Percentiles rank a stretch among this genome's conserved stretches.
These are phyloP conservation scores for Cylindrotheca fusiformis DNA, from an alignment of 108 stramenopile genomes.

Conservation along the genomic window DNA sequence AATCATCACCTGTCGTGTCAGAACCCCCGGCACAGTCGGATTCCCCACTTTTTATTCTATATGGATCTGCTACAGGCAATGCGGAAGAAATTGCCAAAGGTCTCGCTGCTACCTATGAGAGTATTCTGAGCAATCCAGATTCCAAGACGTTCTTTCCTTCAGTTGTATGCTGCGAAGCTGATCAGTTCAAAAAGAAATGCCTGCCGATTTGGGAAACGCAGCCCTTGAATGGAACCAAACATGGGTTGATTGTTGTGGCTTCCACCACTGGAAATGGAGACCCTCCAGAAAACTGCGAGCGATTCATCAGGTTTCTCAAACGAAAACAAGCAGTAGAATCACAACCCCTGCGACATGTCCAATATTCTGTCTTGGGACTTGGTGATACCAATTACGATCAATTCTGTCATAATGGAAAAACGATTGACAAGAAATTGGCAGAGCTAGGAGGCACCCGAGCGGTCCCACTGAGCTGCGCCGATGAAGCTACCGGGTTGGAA, in stretches of 20 bases:
- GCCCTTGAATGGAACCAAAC: constrained; percentile 32
- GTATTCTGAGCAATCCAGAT: constrained; percentile 31
- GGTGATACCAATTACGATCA: constrained; percentile 91
- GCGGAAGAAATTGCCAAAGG: constrained; percentile 81
- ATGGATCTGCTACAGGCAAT: constrained; percentile 79
- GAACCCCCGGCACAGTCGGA: constrained; percentile 19
- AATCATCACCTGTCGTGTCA: constrained; percentile 3
- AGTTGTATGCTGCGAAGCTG: constrained; percentile 59
- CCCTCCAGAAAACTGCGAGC: constrained; percentile 80
- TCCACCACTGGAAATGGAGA: constrained; percentile 93
- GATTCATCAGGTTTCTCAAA: constrained; percentile 71
- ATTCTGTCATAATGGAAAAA: constrained; percentile 74
- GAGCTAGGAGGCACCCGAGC: constrained; percentile 71
- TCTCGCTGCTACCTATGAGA: constrained; percentile 53
- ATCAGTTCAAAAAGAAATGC: constrained; percentile 67
- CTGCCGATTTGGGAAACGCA: constrained; percentile 41
- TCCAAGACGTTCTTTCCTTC: constrained; percentile 45
- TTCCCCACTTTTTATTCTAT: constrained; percentile 67
- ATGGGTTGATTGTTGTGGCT: constrained; percentile 66
- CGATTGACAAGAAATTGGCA: constrained; percentile 52
- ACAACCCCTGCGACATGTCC: constrained; percentile 45
- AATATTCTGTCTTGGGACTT: constrained; percentile 72
- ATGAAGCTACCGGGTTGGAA: constrained; percentile 89
- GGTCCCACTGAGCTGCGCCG: constrained; percentile 59
- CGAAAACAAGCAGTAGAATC: constrained; percentile 40